Evolutionary conservation across 2,329 filamentous ascomycete species (phyloP), one percentile per base, ranked within the genome.

Genomic region (Hypoxylon sp.): DNA sequence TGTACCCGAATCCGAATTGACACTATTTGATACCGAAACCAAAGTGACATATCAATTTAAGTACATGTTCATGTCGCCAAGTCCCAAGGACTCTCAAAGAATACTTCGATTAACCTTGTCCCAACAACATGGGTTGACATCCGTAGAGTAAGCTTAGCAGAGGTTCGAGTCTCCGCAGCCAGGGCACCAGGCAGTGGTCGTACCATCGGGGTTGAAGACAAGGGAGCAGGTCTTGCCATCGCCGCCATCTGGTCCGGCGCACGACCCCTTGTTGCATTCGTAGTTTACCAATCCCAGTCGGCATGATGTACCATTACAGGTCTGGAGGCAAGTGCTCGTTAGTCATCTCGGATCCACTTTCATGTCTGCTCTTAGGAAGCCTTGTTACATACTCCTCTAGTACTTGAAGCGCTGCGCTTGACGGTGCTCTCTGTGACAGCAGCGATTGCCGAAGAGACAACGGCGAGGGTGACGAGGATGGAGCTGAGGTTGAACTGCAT

Each of bases 401-500:
- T 38, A 5, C 49, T 53, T 2, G 23, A 25, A n/a, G 48, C 19
- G 17, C 17, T 19, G 14, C 58, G 48, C 49, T 64, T 48, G 21
- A 23, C 32, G 25, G 25, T 28, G 2, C 23, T 46, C 9, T 38
- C 32, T 30, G 36, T 43, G 5, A 55, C 55, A 1, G 61, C 32
- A 9, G 58, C 61, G 25, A 30, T 48, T n/a, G 38, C 61, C 17
- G 61, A 45, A 9, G 59, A 58, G 46, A 32, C 21, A n/a, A 59
- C 32, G 21, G 55, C 43, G 13, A 64, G 55, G 38, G 61, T 49
- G 30, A 59, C 11, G 30, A 64, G 36, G 32, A 59, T 19, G 49
- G 61, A 46, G 49, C 46, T 53, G 19, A 59, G 14, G 30, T 17
- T 59, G 49, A 64, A 64, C 38, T 57, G 53, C 61, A 64, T 64